A percentile compares a stretch with the other conserved stretches of the same genome.
phyloP scores from a whole-genome alignment of 768 basidiomycete genomes.

The Heimioporus sp. region DNA sequence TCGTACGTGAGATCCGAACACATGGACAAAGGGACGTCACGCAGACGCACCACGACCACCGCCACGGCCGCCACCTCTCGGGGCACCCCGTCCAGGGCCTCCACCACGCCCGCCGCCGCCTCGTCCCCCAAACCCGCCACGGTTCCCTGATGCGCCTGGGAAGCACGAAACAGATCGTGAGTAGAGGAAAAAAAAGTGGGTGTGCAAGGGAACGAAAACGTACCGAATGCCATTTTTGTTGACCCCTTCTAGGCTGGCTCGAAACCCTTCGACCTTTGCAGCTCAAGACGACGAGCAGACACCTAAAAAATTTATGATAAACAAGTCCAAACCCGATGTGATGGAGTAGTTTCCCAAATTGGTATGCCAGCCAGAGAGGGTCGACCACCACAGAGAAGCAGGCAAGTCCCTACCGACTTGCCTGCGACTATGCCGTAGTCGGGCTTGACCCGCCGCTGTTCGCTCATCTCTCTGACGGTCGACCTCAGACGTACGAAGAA shows the following conservation, averaged over 20 bases:
- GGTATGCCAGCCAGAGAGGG: background rate
- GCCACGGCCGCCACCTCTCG: conserved; percentile 40
- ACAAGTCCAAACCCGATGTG: background rate
- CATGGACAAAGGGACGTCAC: background rate
- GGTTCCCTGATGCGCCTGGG: conserved; percentile 64
- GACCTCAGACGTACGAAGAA: no score
- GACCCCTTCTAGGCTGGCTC: background rate
- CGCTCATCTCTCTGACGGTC: no score
- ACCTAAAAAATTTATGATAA: background rate
- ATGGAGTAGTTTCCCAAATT: background rate
- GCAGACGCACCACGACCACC: conserved; percentile 37
- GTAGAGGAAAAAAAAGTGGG: background rate
- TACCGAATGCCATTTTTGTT: conserved; percentile 37
- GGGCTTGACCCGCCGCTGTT: no score
- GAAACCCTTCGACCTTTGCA: background rate
- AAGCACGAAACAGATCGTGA: background rate
- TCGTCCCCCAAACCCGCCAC: conserved; percentile 62
- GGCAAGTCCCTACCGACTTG: no score
- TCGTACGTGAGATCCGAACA: conserved; percentile 1
- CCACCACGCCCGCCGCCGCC: conserved; percentile 41
- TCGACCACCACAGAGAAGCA: no score
- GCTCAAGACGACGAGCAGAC: background rate
- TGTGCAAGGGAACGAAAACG: background rate
- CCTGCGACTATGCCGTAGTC: no score
- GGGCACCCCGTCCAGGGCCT: conserved; percentile 37